Evolutionary conservation across 495 filamentous ascomycete species (phyloP), one percentile per base, ranked within the genome.

Genomic region (Penicillium macrosclerotiorum): DNA sequence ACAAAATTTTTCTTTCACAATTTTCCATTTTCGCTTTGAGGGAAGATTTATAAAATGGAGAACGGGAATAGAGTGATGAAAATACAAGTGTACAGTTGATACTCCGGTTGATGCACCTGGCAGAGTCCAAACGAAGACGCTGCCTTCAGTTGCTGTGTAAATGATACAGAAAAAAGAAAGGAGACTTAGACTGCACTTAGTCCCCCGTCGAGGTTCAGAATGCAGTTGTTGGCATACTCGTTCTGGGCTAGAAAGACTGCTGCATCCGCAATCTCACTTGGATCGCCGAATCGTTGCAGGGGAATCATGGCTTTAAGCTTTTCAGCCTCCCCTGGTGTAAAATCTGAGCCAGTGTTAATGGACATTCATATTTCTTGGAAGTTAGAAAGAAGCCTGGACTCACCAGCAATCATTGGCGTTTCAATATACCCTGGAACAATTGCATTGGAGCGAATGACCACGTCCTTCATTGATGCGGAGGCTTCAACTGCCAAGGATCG

Each of bases 141-240:
- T n/a, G n/a, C n/a, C n/a, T n/a, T n/a, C n/a, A n/a, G n/a, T n/a
- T n/a, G n/a, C n/a, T n/a, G n/a, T n/a, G n/a, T n/a, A n/a, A n/a
- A n/a, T n/a, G n/a, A n/a, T n/a, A n/a, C n/a, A n/a, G n/a, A n/a
- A n/a, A n/a, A n/a, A n/a, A n/a, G n/a, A 12, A 11, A 4, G 6
- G 19, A 13, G 4, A 31, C 14, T 55, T 57, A 87, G 14, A 75
- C 67, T 11, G 85, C 86, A 54, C 87, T 89, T 42, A 91, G 56
- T 1, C 89, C 89, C 13, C 89, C 89, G 60, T 94, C 89, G n/a
- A 95, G 73, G 55, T 89, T 90, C 7, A 95, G 73, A 19, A 90
- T 77, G 65, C 88, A 90, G 44, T 91, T 91, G 57, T 90, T 89
- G 7, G 87, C 83, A 60, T 90, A 95, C 33, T 78, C 60, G 63